Conservation (phyloP, 2,329 filamentous ascomycete species). For the Akanthomyces uredinophilus region DNA sequence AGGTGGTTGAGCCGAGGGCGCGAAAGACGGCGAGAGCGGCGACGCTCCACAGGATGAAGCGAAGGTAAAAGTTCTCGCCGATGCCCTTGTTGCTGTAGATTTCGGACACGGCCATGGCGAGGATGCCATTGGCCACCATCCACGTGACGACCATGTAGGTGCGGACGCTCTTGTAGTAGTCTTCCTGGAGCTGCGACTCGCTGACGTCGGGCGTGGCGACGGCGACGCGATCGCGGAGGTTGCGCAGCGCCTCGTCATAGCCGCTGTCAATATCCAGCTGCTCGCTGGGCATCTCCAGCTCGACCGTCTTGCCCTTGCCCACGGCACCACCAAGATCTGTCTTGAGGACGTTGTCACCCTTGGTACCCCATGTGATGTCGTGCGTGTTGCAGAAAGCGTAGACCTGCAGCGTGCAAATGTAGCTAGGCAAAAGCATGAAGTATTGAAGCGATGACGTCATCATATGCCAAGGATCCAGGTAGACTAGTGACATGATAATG, state of each 20-base stretch:
- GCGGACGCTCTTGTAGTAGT: conserved; percentile 95
- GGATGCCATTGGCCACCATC: conserved; percentile 87
- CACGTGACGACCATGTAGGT: conserved; percentile 97
- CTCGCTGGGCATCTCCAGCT: conserved; percentile 95
- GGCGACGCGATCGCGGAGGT: conserved; percentile 87
- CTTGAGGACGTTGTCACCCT: conserved; percentile 92
- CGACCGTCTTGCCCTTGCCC: conserved; percentile 73
- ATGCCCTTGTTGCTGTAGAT: conserved; percentile 69
- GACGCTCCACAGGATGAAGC: conserved; percentile 89
- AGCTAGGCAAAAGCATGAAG: conserved; percentile 84
- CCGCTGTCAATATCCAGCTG: conserved; percentile 97
- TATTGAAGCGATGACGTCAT: conserved; percentile 89
- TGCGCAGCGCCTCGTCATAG: conserved; percentile 94
- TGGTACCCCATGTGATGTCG: conserved; percentile 98
- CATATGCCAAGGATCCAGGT: conserved; percentile 99
- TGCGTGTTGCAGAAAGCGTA: conserved; percentile 99
- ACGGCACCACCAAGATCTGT: conserved; percentile 87
- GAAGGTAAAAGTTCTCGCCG: conserved; percentile 81
- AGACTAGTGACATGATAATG: conserved; percentile 93
- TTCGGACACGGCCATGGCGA: conserved; percentile 90
- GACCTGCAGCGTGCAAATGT: conserved; percentile 95
- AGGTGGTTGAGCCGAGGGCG: conserved; percentile 74
- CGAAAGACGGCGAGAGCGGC: conserved; percentile 83
- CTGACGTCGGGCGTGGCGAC: conserved; percentile 58
- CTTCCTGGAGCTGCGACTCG: conserved; percentile 86